Evolutionary conservation across 2,329 filamentous ascomycete genomes (phyloP).

Genomic region (Colletotrichum lini): DNA sequence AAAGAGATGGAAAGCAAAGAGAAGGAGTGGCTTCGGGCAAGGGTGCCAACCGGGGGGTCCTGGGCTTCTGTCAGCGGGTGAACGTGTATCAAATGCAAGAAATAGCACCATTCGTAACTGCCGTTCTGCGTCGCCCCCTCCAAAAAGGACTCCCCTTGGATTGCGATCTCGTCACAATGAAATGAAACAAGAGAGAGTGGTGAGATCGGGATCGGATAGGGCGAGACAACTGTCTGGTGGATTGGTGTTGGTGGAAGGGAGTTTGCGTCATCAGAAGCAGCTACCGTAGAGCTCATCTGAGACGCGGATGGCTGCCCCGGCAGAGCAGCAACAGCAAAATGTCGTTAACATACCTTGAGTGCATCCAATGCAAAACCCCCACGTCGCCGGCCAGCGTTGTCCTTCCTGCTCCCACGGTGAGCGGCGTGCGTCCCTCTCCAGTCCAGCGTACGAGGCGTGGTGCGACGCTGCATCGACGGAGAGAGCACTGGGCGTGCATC

Average conservation of each 20-base stretch:
- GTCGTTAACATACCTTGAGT: constrained; percentile 35
- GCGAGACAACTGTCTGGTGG: constrained; percentile 28
- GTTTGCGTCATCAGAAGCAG: constrained; percentile 38
- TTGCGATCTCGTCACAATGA: background rate
- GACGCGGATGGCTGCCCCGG: constrained; percentile 7
- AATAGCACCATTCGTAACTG: background rate
- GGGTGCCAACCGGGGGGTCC: constrained; percentile 12
- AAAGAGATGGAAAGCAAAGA: background rate
- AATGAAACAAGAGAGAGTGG: constrained; percentile 3
- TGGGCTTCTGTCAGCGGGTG: constrained; percentile 30
- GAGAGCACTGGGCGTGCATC: constrained; percentile 23
- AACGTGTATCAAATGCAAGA: background rate
- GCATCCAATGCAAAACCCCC: constrained; percentile 37
- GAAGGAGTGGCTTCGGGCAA: background rate
- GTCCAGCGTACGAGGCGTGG: constrained; percentile 16
- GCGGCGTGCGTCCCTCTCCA: background rate
- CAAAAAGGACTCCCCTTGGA: background rate
- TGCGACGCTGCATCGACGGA: constrained; percentile 21
- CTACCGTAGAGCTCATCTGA: constrained; percentile 17
- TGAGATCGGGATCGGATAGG: constrained; percentile 36
- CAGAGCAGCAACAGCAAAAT: background rate
- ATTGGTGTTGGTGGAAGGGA: constrained; percentile 36
- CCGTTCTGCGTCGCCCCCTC: background rate
- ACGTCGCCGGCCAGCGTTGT: constrained; percentile 30
- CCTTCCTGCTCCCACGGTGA: constrained; percentile 24